A percentile compares a stretch with the other conserved stretches of the same genome.
phyloP scores from a whole-genome alignment of 345 rosid genomes.

The Gossypium arboreum region DNA sequence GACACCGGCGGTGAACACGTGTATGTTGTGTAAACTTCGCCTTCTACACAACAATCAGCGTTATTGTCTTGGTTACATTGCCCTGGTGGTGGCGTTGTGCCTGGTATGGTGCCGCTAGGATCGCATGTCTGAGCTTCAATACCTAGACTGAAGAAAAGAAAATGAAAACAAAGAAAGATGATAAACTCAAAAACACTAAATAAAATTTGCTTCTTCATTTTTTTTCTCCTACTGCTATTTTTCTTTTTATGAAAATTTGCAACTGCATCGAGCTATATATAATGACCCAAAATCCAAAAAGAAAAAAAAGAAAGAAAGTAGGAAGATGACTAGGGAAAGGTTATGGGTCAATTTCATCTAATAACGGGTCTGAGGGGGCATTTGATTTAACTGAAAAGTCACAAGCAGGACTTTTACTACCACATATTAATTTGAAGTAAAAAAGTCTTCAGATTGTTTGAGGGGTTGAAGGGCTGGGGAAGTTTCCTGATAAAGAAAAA shows the following conservation, averaged over 20 bases:
- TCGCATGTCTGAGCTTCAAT: conserved; percentile 10
- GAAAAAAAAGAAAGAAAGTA: background rate
- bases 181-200: background rate
- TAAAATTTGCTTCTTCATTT: conserved; percentile 4
- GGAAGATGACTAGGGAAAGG: background rate
- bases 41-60: conserved; percentile 10
- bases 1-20: conserved; percentile 12
- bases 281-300: background rate
- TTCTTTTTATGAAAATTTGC: background rate
- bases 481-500: background rate
- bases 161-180: background rate
- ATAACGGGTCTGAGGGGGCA: background rate
- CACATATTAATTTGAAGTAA: background rate
- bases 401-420: background rate
- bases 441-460: background rate
- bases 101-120: background rate
- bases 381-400: background rate
- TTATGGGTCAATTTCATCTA: background rate
- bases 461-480: background rate
- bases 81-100: conserved; percentile 12
- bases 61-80: conserved; percentile 10
- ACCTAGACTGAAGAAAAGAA: background rate
- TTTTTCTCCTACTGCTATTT: background rate
- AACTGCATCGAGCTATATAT: background rate
- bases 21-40: conserved; percentile 10